Evolutionary conservation across 768 basidiomycete genomes (phyloP), one percentile per base, ranked within the genome.

Genomic region (Russula foetens): DNA sequence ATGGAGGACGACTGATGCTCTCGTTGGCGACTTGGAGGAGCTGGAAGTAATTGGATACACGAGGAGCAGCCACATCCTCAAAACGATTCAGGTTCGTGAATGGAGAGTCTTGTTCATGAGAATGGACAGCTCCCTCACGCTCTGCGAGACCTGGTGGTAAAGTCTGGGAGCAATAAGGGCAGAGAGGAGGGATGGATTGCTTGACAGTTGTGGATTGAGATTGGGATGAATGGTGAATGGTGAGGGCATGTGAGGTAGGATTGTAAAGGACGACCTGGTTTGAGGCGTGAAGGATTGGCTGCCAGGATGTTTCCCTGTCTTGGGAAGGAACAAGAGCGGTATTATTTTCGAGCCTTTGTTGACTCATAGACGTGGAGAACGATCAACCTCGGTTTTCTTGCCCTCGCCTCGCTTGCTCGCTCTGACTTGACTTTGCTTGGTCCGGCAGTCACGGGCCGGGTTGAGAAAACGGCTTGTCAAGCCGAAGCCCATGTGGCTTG

Each of bases 211-310:
- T 53, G 51, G 51, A 60, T 35, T 35, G 31, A 33, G 31, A 26
- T 55, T 63, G 45, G 14, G 44, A 58, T 14, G 65, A 44, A 17
- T 38, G 73, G 46, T 76, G 77, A 59, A 91, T 86, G 19, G 90
- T 81, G 23, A 94, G 75, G 2, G 91, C 90, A 69, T 93, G 91
- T 1, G 87, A 91, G 2, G 81, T 85, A 0, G 92, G 85, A 69
- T 94, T 90, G 74, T 92, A 94, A 8, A 93, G 78, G 17, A 94
- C 92, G 38, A 93, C 85, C 67, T 92, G 90, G 71, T 90, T 88
- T 0, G 88, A 85, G n/a, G 81, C 80, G 48, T 90, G 90, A 19
- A 92, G 76, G 62, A 93, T 90, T 1, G 90, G 85, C 56, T 81
- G 86, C 90, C 90, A 92, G 58, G 83, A 75, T 0, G 65, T 60